These are phyloP conservation scores for Coemansia sp. DNA, from an alignment of 192 early-diverging fungal species.

Conservation along the genomic window DNA sequence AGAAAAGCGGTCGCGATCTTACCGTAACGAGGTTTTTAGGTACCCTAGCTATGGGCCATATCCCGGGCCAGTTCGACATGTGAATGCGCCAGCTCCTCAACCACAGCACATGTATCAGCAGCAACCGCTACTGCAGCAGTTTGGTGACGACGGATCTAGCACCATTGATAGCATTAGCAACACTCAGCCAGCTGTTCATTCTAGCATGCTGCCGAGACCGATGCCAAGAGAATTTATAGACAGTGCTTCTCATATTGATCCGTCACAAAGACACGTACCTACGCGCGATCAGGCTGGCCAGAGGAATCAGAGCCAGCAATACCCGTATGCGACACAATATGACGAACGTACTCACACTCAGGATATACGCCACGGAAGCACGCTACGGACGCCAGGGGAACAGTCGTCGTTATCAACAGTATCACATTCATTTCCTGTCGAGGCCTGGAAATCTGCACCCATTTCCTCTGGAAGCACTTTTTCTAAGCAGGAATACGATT, in stretches of 20 bases:
- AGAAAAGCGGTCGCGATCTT: conserved; percentile 24
- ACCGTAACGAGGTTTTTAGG: conserved; percentile 35
- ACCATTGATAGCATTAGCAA: not conserved
- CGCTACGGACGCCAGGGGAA: not conserved
- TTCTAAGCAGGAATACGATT: conserved; percentile 1
- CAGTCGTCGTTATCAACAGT: not conserved
- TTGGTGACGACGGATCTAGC: not conserved
- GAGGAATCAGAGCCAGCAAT: no score
- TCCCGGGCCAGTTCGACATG: conserved; percentile 32
- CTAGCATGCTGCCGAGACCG: not conserved
- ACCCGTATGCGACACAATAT: no score
- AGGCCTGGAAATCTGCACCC: conserved; percentile 1
- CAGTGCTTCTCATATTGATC: no score
- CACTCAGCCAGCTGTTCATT: not conserved
- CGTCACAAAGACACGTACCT: no score
- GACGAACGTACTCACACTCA: not conserved
- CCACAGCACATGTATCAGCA: conserved; percentile 1
- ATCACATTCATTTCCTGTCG: conserved; percentile 8
- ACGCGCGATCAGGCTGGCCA: no score
- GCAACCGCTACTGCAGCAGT: not conserved
- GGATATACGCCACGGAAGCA: not conserved
- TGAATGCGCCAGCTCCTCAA: conserved; percentile 13
- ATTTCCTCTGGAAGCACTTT: not conserved
- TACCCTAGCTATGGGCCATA: conserved; percentile 47
- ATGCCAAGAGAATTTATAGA: no score